phyloP scores from a whole-genome alignment of 148 eudicot species.

The Chenopodium quinoa region DNA sequence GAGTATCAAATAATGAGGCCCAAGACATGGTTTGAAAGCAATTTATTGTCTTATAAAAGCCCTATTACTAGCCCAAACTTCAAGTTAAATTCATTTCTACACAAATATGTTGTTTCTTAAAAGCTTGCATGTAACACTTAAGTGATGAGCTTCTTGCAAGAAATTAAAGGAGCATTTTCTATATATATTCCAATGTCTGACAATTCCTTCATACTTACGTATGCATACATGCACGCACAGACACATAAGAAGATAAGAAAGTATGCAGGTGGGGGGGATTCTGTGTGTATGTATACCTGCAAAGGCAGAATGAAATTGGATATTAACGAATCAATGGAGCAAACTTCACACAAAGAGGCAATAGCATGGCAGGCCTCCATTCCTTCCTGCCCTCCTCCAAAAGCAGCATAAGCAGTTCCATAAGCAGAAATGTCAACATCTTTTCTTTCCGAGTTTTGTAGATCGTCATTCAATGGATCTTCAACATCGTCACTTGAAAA shows the following conservation, averaged over 20 bases:
- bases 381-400: slow-evolving; percentile 73
- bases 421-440: slow-evolving; percentile 52
- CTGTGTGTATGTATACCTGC: slow-evolving; percentile 50
- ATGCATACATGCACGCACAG: background rate
- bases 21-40: background rate
- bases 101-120: background rate
- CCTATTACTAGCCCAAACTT: background rate
- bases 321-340: slow-evolving; percentile 90
- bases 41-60: background rate
- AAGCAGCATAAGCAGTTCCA: slow-evolving; percentile 85
- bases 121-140: background rate
- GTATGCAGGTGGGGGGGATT: background rate
- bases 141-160: background rate
- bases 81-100: background rate
- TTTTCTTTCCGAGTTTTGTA: slow-evolving; percentile 10
- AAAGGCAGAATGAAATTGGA: slow-evolving; percentile 96
- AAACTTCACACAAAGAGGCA: slow-evolving; percentile 89
- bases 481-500: slow-evolving; percentile 42
- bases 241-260: background rate
- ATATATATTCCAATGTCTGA: background rate
- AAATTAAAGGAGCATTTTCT: background rate
- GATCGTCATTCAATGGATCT: slow-evolving; percentile 20
- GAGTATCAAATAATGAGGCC: background rate
- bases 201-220: background rate
- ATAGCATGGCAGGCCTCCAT: slow-evolving; percentile 95